Evolutionary conservation across 83 land plant species (phyloP), one percentile per base, ranked within the genome.

Genomic region (Thuja plicata): DNA sequence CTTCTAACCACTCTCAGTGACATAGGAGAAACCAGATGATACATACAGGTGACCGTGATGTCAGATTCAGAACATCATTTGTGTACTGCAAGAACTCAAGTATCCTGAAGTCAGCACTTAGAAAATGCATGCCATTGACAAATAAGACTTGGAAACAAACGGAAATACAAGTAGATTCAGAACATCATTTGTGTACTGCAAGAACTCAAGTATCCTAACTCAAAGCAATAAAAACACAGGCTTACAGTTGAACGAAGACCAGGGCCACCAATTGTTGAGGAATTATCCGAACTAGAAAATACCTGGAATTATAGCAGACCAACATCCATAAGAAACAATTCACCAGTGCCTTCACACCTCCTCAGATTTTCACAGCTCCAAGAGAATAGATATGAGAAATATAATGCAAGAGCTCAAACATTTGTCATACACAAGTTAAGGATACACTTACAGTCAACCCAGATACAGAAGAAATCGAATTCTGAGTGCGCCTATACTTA

Each of bases 401-500:
- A 86, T 77, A 54, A 86, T n/a, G 57, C 85, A 70, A 41, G 12
- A 88, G 43, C 27, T 50, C 41, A 60, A 60, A n/a, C 38, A 87
- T 66, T 55, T 89, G 87, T 38, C 41, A 78, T 50, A 27, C n/a
- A 34, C 15, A 30, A 60, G 21, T 34, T 24, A 54, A 21, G 54
- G 12, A 88, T 60, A 76, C 86, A 82, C 93, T 89, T 90, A 96
- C 97, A 88, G 92, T 89, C 88, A 95, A 80, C 45, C 84, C 91
- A 83, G 95, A 89, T 35, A 93, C 90, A 57, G 80, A 91, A 19
- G 95, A 89, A 32, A 95, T 50, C 41, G 94, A 55, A 54, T 92
- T 94, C 89, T 94, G 93, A 85, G 90, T 88, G 70, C 99, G 99
- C 80, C 98, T 95, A 88, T 95, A 98, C 83, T 97, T 98, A 83